A percentile compares a stretch with the other conserved stretches of the same genome.
phyloP scores from a whole-genome alignment of 2,329 filamentous ascomycete genomes.

The Torrubiella hemipterigena region DNA sequence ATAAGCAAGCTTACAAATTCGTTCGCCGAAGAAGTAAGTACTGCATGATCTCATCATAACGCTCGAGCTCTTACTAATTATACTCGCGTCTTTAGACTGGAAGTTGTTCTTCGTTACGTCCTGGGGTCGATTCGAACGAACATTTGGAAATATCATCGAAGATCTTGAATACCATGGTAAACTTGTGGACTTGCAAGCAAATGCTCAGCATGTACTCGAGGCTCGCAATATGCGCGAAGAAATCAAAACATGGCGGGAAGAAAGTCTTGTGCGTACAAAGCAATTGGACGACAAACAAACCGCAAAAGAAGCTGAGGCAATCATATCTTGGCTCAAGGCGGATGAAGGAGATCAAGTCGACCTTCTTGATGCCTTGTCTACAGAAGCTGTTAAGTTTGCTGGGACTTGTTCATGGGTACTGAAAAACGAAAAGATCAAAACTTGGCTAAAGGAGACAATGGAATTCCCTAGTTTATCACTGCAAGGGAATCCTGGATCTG shows the following conservation, averaged over 20 bases:
- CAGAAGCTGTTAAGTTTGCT: too few species aligned
- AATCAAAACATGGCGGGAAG: too few species aligned
- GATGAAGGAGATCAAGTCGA: conserved; percentile 18
- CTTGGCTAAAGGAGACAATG: too few species aligned
- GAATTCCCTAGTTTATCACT: conserved; percentile 16
- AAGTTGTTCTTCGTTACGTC: conserved; percentile 20
- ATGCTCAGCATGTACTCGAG: conserved; percentile 16
- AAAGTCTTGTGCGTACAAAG: neutral
- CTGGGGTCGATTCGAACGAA: conserved; percentile 24
- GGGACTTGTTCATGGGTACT: too few species aligned
- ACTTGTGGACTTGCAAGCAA: conserved; percentile 20
- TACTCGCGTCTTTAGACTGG: conserved; percentile 16
- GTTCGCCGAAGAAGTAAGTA: conserved; percentile 20
- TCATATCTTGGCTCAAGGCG: conserved; percentile 16
- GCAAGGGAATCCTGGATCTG: conserved; percentile 20
- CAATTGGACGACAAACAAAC: conserved; percentile 12
- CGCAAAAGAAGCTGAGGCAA: conserved; percentile 11
- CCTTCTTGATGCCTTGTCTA: conserved; percentile 15
- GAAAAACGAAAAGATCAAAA: too few species aligned
- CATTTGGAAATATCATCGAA: conserved; percentile 20
- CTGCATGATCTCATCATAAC: too few species aligned
- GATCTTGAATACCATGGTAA: conserved; percentile 17
- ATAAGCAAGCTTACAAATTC: conserved; percentile 32
- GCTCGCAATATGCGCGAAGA: too few species aligned
- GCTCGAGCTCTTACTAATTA: conserved; percentile 6